Base-by-base conservation (phyloP, 2,329 filamentous ascomycete species). In the Fusarium pseudonygamai region DNA sequence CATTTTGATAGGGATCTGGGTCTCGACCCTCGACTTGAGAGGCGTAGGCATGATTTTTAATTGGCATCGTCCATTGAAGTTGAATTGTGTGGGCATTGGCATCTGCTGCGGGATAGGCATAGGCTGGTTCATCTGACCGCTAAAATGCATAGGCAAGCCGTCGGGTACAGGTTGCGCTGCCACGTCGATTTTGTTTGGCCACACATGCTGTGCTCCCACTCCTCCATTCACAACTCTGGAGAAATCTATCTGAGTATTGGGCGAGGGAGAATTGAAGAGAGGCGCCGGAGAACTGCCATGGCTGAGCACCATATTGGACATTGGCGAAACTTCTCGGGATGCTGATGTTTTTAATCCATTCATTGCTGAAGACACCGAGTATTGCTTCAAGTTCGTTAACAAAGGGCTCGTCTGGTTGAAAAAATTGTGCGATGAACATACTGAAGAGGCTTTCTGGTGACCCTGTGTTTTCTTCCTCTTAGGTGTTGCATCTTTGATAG, bases 11-110 rank as follows among this genome's bases (percentile, higher is more conserved):
- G 93, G 93, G 75, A 98, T 98, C 80, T 98, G 96, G 0, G 96
- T 98, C 84, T 99, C 96, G 24, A 98, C 96, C 28, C 96, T 91
- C 22, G 95, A 97, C 82, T 98, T 98, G 64, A 90, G 80, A 10
- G 92, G 92, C 7, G 90, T 93, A 10, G 91, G 90, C 71, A 91
- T 87, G 47, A 93, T 89, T 18, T 87, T 88, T 43, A 93, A 81
- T 57, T 83, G 82, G 57, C 82, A 87, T 24, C 75, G 76, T 34
- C 79, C 75, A 24, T 75, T 78, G 49, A 82, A 83, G 42, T 75
- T 79, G 50, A 79, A 82, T 16, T 76, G 64, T 28, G 73, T 71
- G 46, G 77, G 70, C 49, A 78, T 73, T 28, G 79, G 64, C 65
- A 80, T 73, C 26, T 80, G 79, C 55, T 79, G 78, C 30, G 80